A percentile compares a stretch with the other conserved stretches of the same genome.
These are phyloP conservation scores for Lactarius deliciosus DNA, from an alignment of 768 basidiomycete genomes.

Conservation along the genomic window DNA sequence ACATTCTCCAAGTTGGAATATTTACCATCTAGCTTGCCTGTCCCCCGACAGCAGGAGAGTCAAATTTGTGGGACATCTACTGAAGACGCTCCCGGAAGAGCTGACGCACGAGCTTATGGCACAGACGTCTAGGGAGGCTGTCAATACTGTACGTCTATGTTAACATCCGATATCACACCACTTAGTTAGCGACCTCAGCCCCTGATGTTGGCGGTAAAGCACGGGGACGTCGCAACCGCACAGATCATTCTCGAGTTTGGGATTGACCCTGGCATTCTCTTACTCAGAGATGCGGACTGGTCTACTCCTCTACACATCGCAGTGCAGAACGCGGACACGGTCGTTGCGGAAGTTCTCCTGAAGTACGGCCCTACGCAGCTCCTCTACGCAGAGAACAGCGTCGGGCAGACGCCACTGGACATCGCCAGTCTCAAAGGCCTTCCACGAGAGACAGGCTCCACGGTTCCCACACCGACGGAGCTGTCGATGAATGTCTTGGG, in stretches of 20 bases:
- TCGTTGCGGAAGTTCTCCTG: slow-evolving; percentile 43
- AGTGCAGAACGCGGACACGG: slow-evolving; percentile 36
- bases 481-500: no score
- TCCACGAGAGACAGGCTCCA: background rate
- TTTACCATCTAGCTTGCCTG: slow-evolving; percentile 50
- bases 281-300: slow-evolving; percentile 48
- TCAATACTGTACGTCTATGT: slow-evolving; percentile 46
- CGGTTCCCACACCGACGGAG: background rate
- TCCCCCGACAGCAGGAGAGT: slow-evolving; percentile 33
- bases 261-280: slow-evolving; percentile 37
- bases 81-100: slow-evolving; percentile 52
- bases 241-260: slow-evolving; percentile 41
- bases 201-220: slow-evolving; percentile 51
- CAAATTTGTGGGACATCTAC: slow-evolving; percentile 41
- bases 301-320: slow-evolving; percentile 55
- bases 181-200: slow-evolving; percentile 41
- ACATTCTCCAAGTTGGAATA: slow-evolving; percentile 48
- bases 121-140: slow-evolving; percentile 46
- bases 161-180: background rate
- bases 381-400: slow-evolving; percentile 48
- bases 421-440: slow-evolving; percentile 30
- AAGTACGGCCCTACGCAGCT: slow-evolving; percentile 40
- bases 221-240: slow-evolving; percentile 35
- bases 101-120: slow-evolving; percentile 44
- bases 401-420: slow-evolving; percentile 37